These are phyloP conservation scores for Phytophthora pseudosyringae DNA, from an alignment of 352 stramenopile species.

Conservation along the genomic window DNA sequence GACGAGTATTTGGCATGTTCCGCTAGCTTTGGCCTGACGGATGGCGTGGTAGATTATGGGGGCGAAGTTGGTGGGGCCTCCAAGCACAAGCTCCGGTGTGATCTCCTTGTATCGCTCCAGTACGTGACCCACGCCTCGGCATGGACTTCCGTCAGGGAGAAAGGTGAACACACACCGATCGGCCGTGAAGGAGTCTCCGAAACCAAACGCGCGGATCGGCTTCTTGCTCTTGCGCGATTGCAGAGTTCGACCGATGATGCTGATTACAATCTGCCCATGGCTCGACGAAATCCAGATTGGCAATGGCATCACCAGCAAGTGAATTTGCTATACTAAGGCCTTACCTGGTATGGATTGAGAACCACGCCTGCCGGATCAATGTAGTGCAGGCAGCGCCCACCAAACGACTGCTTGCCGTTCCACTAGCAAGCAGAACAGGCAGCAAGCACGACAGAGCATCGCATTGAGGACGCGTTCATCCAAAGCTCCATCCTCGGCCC, in stretches of 20 bases:
- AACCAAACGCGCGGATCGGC: conserved; percentile 77
- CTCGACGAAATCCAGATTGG: background rate
- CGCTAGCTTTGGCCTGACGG: conserved; percentile 48
- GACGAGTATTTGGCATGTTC: conserved; percentile 74
- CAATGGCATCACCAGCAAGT: background rate
- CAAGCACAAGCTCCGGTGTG: conserved; percentile 52
- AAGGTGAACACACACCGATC: conserved; percentile 69
- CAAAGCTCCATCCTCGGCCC: background rate
- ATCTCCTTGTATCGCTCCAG: conserved; percentile 60
- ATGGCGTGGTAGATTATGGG: conserved; percentile 82
- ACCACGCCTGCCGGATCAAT: conserved; percentile 57
- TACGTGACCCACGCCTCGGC: conserved; percentile 62
- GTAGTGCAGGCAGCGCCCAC: conserved; percentile 65
- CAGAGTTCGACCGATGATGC: conserved; percentile 71
- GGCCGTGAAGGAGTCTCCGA: conserved; percentile 65
- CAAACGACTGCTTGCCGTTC: conserved; percentile 71
- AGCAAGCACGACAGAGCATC: background rate
- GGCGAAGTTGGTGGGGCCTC: conserved; percentile 80
- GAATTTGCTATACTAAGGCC: background rate
- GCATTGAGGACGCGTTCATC: background rate
- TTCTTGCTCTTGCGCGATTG: conserved; percentile 75
- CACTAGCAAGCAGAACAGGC: conserved; percentile 43
- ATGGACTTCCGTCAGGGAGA: conserved; percentile 41
- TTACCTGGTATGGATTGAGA: conserved; percentile 77
- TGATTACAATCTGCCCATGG: conserved; percentile 56